phyloP scores from a whole-genome alignment of 1,284 basidiomycete genomes.

The Sanghuangporus sanghuang region DNA sequence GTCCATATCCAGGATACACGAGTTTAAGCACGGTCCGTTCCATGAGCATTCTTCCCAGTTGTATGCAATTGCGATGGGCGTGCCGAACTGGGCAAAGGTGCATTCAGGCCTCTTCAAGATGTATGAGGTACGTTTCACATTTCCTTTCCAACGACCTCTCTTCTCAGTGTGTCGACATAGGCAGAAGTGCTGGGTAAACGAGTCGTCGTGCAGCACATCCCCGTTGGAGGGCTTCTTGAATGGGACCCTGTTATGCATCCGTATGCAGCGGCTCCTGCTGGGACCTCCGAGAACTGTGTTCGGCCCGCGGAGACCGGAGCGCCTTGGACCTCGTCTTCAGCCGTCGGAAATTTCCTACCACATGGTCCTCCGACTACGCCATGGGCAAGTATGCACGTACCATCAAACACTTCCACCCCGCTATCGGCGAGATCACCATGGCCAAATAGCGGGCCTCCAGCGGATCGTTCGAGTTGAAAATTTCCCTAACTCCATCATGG shows the following conservation, averaged over 20 bases:
- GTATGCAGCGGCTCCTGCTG: not conserved
- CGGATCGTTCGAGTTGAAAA: not conserved
- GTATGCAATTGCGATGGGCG: slow-evolving; percentile 78
- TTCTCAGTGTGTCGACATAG: slow-evolving; percentile 28
- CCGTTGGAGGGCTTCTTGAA: slow-evolving; percentile 74
- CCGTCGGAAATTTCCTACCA: not conserved
- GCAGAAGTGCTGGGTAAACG: slow-evolving; percentile 93
- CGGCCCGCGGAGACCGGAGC: slow-evolving; percentile 7
- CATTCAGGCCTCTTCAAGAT: slow-evolving; percentile 91
- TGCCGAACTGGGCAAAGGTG: slow-evolving; percentile 87
- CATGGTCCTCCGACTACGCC: not conserved
- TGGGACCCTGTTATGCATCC: slow-evolving; percentile 39
- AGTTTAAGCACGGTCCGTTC: slow-evolving; percentile 85
- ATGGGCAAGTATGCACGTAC: not conserved
- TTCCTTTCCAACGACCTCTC: slow-evolving; percentile 3
- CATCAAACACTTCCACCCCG: not conserved
- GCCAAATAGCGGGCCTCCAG: not conserved
- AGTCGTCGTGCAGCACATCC: slow-evolving; percentile 96
- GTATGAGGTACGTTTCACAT: slow-evolving; percentile 64
- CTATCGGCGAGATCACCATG: not conserved
- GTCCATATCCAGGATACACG: slow-evolving; percentile 73
- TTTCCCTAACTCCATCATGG: not conserved
- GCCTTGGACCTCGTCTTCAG: slow-evolving; percentile 21
- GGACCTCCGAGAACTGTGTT: not conserved
- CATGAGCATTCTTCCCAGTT: slow-evolving; percentile 92